These are phyloP conservation scores for Fraxinus sp. DNA, from an alignment of 305 asterid species.

Conservation along the genomic window DNA sequence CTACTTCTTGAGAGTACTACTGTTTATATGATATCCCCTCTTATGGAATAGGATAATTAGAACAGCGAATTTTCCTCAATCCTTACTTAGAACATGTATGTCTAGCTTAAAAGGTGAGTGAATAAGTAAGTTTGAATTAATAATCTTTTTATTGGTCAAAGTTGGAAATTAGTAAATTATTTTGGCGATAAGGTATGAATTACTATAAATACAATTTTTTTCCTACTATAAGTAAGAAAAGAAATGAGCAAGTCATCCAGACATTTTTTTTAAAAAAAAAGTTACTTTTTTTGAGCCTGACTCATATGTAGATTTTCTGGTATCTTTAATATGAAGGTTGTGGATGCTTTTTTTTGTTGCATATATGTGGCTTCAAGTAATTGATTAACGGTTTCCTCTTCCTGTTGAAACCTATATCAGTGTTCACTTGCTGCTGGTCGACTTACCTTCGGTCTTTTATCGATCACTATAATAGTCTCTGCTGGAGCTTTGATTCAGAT, in stretches of 20 bases:
- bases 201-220: not conserved
- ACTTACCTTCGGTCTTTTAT: constrained; percentile 68
- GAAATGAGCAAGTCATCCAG: not conserved
- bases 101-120: not conserved
- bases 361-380: constrained; percentile 1
- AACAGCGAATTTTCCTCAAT: not conserved
- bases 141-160: not conserved
- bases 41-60: not conserved
- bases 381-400: not conserved
- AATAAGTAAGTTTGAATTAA: not conserved
- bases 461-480: constrained; percentile 69
- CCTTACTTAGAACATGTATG: not conserved
- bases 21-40: not conserved
- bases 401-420: constrained; percentile 41
- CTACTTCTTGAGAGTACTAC: not conserved
- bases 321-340: not conserved
- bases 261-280: not conserved
- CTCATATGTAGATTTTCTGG: not conserved
- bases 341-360: not conserved
- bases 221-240: not conserved
- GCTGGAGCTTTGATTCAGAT: constrained; percentile 78
- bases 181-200: not conserved
- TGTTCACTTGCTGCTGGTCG: constrained; percentile 80
- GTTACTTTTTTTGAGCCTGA: not conserved
- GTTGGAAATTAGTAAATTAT: not conserved